Evolutionary conservation across 352 stramenopile species (phyloP), one percentile per base, ranked within the genome.

Genomic region (Globisporangium cylindrosporum): DNA sequence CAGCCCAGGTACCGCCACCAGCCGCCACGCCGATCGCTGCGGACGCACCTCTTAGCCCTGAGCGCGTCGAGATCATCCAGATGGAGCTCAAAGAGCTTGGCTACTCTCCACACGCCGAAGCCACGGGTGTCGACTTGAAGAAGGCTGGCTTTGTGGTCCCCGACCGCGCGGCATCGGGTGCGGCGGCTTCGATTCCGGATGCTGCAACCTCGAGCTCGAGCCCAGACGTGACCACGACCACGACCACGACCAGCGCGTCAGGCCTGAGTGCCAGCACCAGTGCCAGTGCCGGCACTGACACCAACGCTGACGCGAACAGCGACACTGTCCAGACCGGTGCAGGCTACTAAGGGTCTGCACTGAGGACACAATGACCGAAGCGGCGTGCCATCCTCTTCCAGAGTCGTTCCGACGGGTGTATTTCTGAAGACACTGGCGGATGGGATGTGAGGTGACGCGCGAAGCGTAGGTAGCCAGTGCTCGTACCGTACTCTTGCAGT

Each of bases 41-140:
- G 0, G 58, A 63, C 15, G 34, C 32, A 15, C 22, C 34, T 7
- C 29, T 62, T 14, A 51, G 34, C 24, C 57, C 57, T 20, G 57
- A 53, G 57, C 57, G 57, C 34, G n/a, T 62, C 34, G 32, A 62
- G 57, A 62, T 62, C 57, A 62, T 62, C 57, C n/a, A 62, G 57
- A 49, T 51, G 32, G 57, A 62, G n/a, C 34, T 62, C 57, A 62
- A 62, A 22, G 57, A 62, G 8, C 34, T 62, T 34, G 57, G 34
- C 34, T 62, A 48, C n/a, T 62, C 57, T 22, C 57, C 57, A 4
- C 57, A 62, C 22, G 57, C 57, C 12, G 32, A 62, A 22, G 34
- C 38, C n/a, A 51, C n/a, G 20, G 38, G 38, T 8, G 24, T 62
- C 57, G 57, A 62, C 20, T 22, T 62, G 32, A 62, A 62, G 57